Base-by-base conservation (phyloP, 495 filamentous ascomycete genomes). In the Hypoxylon intermedium region DNA sequence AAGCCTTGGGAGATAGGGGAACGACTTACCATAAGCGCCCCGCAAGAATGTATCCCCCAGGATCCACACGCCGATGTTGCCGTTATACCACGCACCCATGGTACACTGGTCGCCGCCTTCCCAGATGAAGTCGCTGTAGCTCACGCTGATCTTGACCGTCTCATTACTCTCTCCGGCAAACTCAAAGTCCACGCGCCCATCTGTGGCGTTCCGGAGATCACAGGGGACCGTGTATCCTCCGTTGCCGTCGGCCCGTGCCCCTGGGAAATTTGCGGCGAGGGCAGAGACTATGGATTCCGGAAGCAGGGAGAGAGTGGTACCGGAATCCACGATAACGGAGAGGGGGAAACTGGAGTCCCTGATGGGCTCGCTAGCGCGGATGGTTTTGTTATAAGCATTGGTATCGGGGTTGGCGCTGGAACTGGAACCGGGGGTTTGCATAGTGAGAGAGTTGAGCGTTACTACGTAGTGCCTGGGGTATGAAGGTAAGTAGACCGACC, bases 41-140 rank as follows among this genome's bases (percentile, higher is more conserved):
- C 89, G 81, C 15, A 93, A 70, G 74, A 92, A 92, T 0, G 89
- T 89, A 68, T 92, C 89, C 9, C 89, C 89, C 33, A 93, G 72
- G 12, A 91, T 82, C 45, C 75, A 71, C 15, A 60, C 47, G 0
- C 65, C 65, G 1, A 66, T 23, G 28, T 64, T 37, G 11, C 30
- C 11, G 56, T 6, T 80, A 77, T 49, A 75, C 79, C 30, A 76
- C 47, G 41, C 86, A 43, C 86, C 83, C 12, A 81, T 58, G 57
- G 82, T 84, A 18, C 78, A 76, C 1, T 71, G 58, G 4, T 58
- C 44, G 5, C 48, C 60, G 30, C 33, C 50, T n/a, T 77, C 77
- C 65, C 90, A 78, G 53, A 92, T 79, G 42, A 94, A 80, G 63
- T 94, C 89, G 58, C 76, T 74, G 60, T 88, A 79, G 4, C 75